phyloP scores from a whole-genome alignment of 176 grass and related monocot species.

The Juncus inflexus region DNA sequence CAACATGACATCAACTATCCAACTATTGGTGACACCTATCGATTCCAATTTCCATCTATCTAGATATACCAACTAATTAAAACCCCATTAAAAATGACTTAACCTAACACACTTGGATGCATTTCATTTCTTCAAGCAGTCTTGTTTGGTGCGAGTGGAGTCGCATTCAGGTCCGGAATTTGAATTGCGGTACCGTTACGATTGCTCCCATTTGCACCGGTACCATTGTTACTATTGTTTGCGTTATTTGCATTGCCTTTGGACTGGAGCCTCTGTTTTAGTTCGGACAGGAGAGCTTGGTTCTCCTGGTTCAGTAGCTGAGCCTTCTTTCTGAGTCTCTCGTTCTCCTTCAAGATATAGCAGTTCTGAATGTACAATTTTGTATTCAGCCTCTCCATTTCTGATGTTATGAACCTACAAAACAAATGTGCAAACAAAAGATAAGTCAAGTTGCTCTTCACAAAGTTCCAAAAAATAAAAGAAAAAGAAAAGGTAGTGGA shows the following conservation, averaged over 20 bases:
- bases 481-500: slow-evolving; percentile 11
- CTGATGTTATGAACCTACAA: background rate
- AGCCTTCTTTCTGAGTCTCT: slow-evolving; percentile 83
- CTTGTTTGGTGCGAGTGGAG: slow-evolving; percentile 29
- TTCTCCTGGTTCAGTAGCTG: slow-evolving; percentile 85
- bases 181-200: slow-evolving; percentile 2
- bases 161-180: slow-evolving; percentile 60
- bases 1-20: no score
- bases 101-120: no score
- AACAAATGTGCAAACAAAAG: slow-evolving; percentile 16
- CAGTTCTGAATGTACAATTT: slow-evolving; percentile 89
- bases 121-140: slow-evolving; percentile 15
- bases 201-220: slow-evolving; percentile 7
- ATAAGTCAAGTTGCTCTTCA: slow-evolving; percentile 13
- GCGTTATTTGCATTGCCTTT: slow-evolving; percentile 29
- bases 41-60: no score
- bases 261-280: slow-evolving; percentile 68
- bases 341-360: slow-evolving; percentile 94
- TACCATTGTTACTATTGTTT: background rate
- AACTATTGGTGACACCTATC: no score
- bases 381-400: slow-evolving; percentile 77
- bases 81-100: no score
- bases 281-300: slow-evolving; percentile 65
- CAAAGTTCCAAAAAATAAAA: slow-evolving; percentile 4
- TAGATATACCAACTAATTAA: no score